A percentile compares a stretch with the other conserved stretches of the same genome.
Conservation (phyloP, 352 stramenopile genomes). For the Aphanomyces cochlioides region DNA sequence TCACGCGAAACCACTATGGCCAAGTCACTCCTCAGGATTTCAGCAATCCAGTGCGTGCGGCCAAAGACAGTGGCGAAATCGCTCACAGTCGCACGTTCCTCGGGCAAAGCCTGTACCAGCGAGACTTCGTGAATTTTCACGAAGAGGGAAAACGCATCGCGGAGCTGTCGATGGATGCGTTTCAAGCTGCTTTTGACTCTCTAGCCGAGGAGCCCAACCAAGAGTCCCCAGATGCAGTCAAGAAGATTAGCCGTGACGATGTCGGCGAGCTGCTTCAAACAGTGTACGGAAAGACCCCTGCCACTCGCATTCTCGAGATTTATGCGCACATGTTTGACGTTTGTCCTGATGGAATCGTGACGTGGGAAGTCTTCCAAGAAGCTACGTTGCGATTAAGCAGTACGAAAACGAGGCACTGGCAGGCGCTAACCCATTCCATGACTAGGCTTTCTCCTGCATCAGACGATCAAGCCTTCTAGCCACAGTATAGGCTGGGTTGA, state of each 20-base stretch:
- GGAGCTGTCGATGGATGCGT: constrained; percentile 36
- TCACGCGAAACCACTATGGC: constrained; percentile 18
- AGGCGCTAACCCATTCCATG: too few relatives aligned
- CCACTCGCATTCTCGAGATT: constrained; percentile 25
- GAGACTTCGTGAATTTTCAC: constrained; percentile 58
- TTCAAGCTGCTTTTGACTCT: constrained; percentile 47
- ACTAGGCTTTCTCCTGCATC: constrained; percentile 24
- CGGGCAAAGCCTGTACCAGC: constrained; percentile 54
- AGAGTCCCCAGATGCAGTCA: constrained; percentile 24
- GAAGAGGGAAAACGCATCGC: constrained; percentile 46
- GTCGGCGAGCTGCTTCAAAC: constrained; percentile 7
- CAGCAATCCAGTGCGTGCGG: constrained; percentile 23
- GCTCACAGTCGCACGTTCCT: constrained; percentile 52
- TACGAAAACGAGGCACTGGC: background rate
- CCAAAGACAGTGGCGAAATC: background rate
- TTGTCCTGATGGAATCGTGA: constrained; percentile 15
- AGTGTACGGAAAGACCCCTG: constrained; percentile 22
- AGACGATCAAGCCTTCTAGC: constrained; percentile 44
- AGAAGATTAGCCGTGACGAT: constrained; percentile 11
- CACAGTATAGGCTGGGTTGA: constrained; percentile 28
- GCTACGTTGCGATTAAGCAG: constrained; percentile 1
- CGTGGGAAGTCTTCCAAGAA: constrained; percentile 25
- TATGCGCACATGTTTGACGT: constrained; percentile 29
- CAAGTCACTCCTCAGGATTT: constrained; percentile 41
- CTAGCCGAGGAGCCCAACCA: constrained; percentile 36